Base-by-base conservation (phyloP, 1,284 basidiomycete genomes). In the Vanrija sp. region DNA sequence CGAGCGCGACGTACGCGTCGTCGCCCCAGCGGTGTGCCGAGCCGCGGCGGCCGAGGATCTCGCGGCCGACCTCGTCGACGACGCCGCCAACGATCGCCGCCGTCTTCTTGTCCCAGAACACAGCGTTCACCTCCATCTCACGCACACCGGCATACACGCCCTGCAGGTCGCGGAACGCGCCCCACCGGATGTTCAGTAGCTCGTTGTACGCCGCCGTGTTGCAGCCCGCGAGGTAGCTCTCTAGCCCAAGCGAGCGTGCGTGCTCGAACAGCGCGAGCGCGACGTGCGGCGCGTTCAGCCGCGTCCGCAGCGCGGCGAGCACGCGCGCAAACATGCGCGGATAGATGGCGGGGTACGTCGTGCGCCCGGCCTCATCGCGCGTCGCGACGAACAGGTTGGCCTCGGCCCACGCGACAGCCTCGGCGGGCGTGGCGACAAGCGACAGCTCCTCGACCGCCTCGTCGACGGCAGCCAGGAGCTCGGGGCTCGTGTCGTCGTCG, bases 121-220 rank as follows among this genome's bases (percentile, higher is more conserved):
- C 83, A 6, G 86, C 88, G 63, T 91, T 89, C 38, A 83, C 80
- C 21, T 78, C 74, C 91, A 94, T 94, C 75, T 94, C 91, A 57
- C 84, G 81, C 6, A 92, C 75, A 16, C 85, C 83, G 23, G 82
- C 81, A 51, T 82, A 81, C 0, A 91, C 86, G 18, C 86, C 88
- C 45, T 82, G 80, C 34, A 92, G 75, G 74, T 94, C 89, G 16
- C 82, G 82, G 79, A 92, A 91, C 57, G 81, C 83, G n/a, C 78
- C 76, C 91, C 91, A 94, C 28, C 83, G 83, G 12, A 86, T 88
- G 62, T 83, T 79, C 42, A 94, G 82, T 29, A 91, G 80, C 73
- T 93, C 88, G 72, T 92, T 91, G 76, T 93, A 94, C 1, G 85
- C 87, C 5, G 81, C 80, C 0, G 89, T 88, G 6, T 88, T 87